Conservation (phyloP, 108 stramenopile species). For the Cyclostephanos invisitatus region DNA sequence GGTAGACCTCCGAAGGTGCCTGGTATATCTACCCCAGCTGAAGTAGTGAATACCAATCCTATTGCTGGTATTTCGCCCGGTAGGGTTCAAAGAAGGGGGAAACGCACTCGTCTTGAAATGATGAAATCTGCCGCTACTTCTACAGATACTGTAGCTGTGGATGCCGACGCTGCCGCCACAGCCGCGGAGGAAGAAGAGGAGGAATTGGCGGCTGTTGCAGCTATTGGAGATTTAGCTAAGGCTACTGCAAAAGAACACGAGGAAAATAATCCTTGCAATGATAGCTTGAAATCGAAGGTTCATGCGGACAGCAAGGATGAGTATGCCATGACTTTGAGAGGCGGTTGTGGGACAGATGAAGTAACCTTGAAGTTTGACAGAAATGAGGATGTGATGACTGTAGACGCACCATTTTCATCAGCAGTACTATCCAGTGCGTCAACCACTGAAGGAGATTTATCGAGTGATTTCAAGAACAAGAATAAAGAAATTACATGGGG, state of each 20-base stretch:
- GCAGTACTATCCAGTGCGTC: background rate
- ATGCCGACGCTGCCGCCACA: background rate
- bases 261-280: background rate
- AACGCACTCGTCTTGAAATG: slow-evolving; percentile 12
- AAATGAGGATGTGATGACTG: background rate
- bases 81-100: background rate
- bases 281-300: slow-evolving; percentile 7
- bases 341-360: background rate
- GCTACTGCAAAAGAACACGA: slow-evolving; percentile 7
- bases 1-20: background rate
- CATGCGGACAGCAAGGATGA: background rate
- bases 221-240: slow-evolving; percentile 10
- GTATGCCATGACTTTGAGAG: background rate
- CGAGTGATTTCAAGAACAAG: background rate
- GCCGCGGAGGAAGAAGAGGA: slow-evolving; percentile 3
- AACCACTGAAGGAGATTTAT: background rate
- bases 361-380: background rate
- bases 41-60: background rate
- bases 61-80: background rate
- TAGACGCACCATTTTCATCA: slow-evolving; percentile 4
- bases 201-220: slow-evolving; percentile 3
- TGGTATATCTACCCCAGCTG: background rate
- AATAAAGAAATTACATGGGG: slow-evolving; percentile 5
- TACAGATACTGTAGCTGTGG: background rate
- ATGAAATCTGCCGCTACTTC: background rate